Percentiles rank a stretch among this genome's conserved stretches.
Conservation (phyloP, 306 rosid genomes). For the Oxytropis ochrocephala region DNA sequence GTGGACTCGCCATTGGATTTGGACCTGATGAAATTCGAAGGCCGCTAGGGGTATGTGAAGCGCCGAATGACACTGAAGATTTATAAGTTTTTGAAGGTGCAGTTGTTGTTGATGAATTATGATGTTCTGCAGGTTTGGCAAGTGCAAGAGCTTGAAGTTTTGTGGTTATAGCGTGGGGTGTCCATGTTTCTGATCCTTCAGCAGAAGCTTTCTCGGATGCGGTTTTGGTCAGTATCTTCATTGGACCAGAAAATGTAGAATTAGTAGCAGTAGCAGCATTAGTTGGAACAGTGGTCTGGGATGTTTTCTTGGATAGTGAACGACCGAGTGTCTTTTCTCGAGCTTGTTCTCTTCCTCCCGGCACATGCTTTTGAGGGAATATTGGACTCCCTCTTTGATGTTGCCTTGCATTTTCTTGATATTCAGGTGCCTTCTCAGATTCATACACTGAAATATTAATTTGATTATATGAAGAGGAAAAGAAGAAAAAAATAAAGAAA, state of each 20-base stretch:
- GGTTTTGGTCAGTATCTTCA: slow-evolving; percentile 19
- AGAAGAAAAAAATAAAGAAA: not conserved
- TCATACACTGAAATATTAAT: slow-evolving; percentile 50
- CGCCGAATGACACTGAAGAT: not conserved
- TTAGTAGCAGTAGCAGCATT: not conserved
- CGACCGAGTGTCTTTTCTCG: slow-evolving; percentile 20
- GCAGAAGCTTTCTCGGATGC: slow-evolving; percentile 31
- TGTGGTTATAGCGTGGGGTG: slow-evolving; percentile 40
- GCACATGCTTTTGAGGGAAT: slow-evolving; percentile 44
- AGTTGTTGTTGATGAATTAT: not conserved
- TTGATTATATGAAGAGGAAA: not conserved
- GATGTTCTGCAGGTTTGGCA: slow-evolving; percentile 24
- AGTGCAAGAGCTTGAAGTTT: slow-evolving; percentile 39
- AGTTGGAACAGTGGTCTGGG: not conserved
- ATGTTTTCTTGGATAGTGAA: slow-evolving; percentile 27
- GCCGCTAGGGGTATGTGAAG: slow-evolving; percentile 14
- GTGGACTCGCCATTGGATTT: slow-evolving; percentile 4
- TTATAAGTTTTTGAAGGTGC: not conserved
- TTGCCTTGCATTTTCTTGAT: slow-evolving; percentile 38
- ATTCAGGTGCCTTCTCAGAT: slow-evolving; percentile 56
- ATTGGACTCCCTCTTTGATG: slow-evolving; percentile 41
- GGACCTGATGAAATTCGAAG: not conserved
- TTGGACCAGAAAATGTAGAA: slow-evolving; percentile 9
- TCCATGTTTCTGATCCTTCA: slow-evolving; percentile 25
- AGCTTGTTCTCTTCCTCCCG: slow-evolving; percentile 15